Evolutionary conservation across 495 filamentous ascomycete species (phyloP).

Genomic region (Acidomyces sp.): DNA sequence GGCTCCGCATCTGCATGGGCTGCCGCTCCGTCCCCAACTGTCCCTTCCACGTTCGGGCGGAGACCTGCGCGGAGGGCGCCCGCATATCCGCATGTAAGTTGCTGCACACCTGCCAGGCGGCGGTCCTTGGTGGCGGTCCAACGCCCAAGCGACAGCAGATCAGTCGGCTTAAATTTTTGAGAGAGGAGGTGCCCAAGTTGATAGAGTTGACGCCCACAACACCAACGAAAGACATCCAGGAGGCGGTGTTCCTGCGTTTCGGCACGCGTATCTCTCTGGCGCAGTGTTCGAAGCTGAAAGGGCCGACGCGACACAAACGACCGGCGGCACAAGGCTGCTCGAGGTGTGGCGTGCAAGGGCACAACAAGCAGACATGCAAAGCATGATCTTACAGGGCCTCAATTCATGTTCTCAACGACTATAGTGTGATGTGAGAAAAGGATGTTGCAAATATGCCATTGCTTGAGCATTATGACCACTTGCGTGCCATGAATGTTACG

Average conservation of each 20-base stretch:
- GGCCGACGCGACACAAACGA: background rate
- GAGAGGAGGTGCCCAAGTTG: constrained; percentile 4
- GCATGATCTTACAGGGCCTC: no score
- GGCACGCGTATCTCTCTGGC: constrained; percentile 1
- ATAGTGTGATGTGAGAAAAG: no score
- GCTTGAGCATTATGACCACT: no score
- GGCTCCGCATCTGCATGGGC: background rate
- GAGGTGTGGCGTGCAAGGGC: constrained; percentile 1
- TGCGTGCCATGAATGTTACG: no score
- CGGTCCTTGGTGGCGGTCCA: background rate
- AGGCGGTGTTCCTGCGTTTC: constrained; percentile 2
- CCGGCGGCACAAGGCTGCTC: background rate
- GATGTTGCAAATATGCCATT: no score
- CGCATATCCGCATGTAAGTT: constrained; percentile 1
- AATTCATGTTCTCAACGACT: no score
- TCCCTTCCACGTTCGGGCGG: constrained; percentile 2
- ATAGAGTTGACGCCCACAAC: constrained; percentile 1
- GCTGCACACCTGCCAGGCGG: background rate
- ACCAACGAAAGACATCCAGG: constrained; percentile 1
- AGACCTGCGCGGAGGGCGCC: background rate
- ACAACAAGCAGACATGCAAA: constrained; percentile 3
- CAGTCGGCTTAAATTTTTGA: background rate
- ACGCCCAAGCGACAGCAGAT: constrained; percentile 2
- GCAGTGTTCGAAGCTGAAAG: constrained; percentile 2
- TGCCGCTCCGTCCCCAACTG: background rate